Percentiles rank a stretch among this genome's conserved stretches.
Evolutionary conservation across 2,329 filamentous ascomycete genomes (phyloP).

Genomic region (Dactylellina leptospora): DNA sequence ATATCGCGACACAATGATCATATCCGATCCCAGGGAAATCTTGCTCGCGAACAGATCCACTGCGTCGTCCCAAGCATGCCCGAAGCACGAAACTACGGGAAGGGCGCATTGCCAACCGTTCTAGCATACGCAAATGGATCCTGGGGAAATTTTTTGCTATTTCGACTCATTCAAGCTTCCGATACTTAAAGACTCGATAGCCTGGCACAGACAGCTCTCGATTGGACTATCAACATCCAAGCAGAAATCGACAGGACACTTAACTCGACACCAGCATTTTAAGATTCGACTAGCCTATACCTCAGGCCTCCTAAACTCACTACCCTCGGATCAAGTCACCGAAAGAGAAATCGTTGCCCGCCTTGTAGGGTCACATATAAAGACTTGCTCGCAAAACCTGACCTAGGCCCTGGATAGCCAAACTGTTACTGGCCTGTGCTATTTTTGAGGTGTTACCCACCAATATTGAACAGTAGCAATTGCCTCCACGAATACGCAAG

Average conservation of each 20-base stretch:
- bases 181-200: slow-evolving; percentile 50
- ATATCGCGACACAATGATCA: slow-evolving; percentile 36
- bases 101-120: slow-evolving; percentile 34
- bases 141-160: slow-evolving; percentile 31
- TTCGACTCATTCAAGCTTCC: slow-evolving; percentile 42
- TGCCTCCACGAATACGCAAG: neutral
- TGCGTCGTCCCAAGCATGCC: too few relatives aligned
- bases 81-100: slow-evolving; percentile 25
- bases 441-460: slow-evolving; percentile 30
- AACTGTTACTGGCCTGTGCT: slow-evolving; percentile 14
- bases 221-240: slow-evolving; percentile 17
- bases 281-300: slow-evolving; percentile 12
- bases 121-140: slow-evolving; percentile 22
- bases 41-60: slow-evolving; percentile 39
- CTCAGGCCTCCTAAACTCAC: slow-evolving; percentile 14
- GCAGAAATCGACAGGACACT: slow-evolving; percentile 3
- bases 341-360: slow-evolving; percentile 8
- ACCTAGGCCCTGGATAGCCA: slow-evolving; percentile 16
- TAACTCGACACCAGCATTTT: slow-evolving; percentile 5
- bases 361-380: neutral
- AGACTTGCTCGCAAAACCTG: slow-evolving; percentile 9
- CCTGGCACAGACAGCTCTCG: slow-evolving; percentile 3
- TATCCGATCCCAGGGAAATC: slow-evolving; percentile 23
- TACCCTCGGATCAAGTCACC: neutral
- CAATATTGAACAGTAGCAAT: slow-evolving; percentile 2